Evolutionary conservation across 257 asterid species (phyloP).

Genomic region (Handroanthus guayacan): DNA sequence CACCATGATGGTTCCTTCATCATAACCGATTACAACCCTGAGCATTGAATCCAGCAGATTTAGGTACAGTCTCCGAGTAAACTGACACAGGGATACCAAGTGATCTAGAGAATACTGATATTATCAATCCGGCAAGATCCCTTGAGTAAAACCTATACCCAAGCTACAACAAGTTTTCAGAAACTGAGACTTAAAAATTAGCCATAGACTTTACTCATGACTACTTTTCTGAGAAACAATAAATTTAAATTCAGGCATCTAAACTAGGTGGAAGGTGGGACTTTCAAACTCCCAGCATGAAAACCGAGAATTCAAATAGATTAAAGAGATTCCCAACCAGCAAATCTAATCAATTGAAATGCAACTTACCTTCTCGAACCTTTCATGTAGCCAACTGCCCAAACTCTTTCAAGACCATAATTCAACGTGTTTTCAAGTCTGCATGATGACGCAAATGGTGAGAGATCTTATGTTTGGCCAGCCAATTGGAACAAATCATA

Average conservation of each 20-base stretch:
- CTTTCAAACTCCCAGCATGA: slow-evolving; percentile 15
- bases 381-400: slow-evolving; percentile 95
- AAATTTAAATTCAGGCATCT: slow-evolving; percentile 8
- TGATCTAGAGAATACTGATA: background rate
- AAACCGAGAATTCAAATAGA: slow-evolving; percentile 12
- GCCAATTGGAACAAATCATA: slow-evolving; percentile 13
- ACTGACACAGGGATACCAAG: slow-evolving; percentile 22
- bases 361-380: slow-evolving; percentile 88
- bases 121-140: slow-evolving; percentile 2
- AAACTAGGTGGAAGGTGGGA: slow-evolving; percentile 24
- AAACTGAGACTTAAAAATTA: slow-evolving; percentile 23
- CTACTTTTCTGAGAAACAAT: slow-evolving; percentile 29
- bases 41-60: slow-evolving; percentile 36
- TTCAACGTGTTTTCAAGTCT: slow-evolving; percentile 98
- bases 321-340: slow-evolving; percentile 17
- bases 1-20: slow-evolving; percentile 99
- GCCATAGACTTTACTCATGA: slow-evolving; percentile 5
- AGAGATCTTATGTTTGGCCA: slow-evolving; percentile 26
- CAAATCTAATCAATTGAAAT: slow-evolving; percentile 26
- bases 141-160: slow-evolving; percentile 21
- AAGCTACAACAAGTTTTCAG: slow-evolving; percentile 7
- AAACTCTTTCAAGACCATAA: slow-evolving; percentile 98
- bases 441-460: slow-evolving; percentile 45
- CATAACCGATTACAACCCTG: slow-evolving; percentile 98
- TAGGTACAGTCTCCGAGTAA: slow-evolving; percentile 33